Base-by-base conservation (phyloP, 306 rosid species). In the Mimosa pudica region DNA sequence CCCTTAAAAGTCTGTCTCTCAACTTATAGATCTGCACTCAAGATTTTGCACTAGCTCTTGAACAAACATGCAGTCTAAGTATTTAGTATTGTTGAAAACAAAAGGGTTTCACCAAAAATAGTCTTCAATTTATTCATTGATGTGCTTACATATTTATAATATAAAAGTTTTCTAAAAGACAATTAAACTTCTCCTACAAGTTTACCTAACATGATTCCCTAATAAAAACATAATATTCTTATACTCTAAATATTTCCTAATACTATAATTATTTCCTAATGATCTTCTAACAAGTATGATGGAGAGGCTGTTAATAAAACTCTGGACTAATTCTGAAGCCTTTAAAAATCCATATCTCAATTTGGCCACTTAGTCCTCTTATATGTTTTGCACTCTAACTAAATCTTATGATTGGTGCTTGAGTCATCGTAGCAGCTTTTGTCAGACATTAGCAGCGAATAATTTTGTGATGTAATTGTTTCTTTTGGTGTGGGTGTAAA, bases 381-480 rank as follows among this genome's bases (percentile, higher is more conserved):
- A 10, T 42, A 45, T 69, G 7, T 9, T 17, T 44, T 69, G 52
- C 36, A 47, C 35, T 42, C 54, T 18, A 7, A 10, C 10, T 44
- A 36, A 33, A 13, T 42, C 71, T 68, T 73, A 70, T 70, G 9
- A 10, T 13, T 67, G 33, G 54, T 11, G 41, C 20, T 52, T 16
- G 8, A n/a, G 14, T 42, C 35, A 45, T n/a, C 36, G 35, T 61
- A 48, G 74, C 61, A 70, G 13, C 42, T 82, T 63, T 63, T 70
- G 62, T 82, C 51, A 61, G 47, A 18, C 70, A 60, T 70, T 79
- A 42, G 45, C 24, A 48, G 38, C 78, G 60, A 54, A 33, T 68
- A 13, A 68, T 44, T 66, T 49, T 80, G 61, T 65, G 57, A 77
- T 83, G 42, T 77, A 74, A 52, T 66, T n/a, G 55, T 36, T 71